These are phyloP conservation scores for Tylopilus sp. DNA, from an alignment of 768 basidiomycete genomes.

Conservation along the genomic window DNA sequence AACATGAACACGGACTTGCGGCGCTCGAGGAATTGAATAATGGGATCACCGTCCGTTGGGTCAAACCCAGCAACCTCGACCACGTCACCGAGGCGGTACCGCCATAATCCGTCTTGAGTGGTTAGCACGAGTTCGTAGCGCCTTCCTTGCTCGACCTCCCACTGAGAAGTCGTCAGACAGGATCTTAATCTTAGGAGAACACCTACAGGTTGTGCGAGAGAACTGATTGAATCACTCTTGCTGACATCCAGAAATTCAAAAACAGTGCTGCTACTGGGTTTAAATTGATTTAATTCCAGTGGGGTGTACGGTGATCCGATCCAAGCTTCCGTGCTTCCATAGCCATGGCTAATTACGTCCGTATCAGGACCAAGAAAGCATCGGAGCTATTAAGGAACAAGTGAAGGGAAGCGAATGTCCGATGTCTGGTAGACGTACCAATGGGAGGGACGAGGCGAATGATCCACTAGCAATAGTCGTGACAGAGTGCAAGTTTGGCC, in stretches of 20 bases:
- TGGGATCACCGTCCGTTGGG: constrained; percentile 11
- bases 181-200: neutral
- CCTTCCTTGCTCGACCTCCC: constrained; percentile 10
- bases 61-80: constrained; percentile 22
- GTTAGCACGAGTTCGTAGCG: constrained; percentile 20
- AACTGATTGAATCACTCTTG: neutral
- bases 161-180: constrained; percentile 11
- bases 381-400: neutral
- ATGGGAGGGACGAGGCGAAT: constrained; percentile 8
- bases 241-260: constrained; percentile 16
- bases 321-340: constrained; percentile 2
- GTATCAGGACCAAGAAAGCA: constrained; percentile 10
- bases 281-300: constrained; percentile 9
- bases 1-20: constrained; percentile 8
- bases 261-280: neutral
- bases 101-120: no score
- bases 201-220: constrained; percentile 1
- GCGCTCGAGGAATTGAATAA: constrained; percentile 15
- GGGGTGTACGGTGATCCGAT: constrained; percentile 10
- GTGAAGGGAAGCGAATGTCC: no score
- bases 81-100: no score
- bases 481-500: constrained; percentile 12
- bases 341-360: neutral
- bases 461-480: constrained; percentile 3
- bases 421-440: neutral